Evolutionary conservation across 805 yeast species (phyloP), one percentile per base, ranked within the genome.

Genomic region (Debaryomyces maramus): DNA sequence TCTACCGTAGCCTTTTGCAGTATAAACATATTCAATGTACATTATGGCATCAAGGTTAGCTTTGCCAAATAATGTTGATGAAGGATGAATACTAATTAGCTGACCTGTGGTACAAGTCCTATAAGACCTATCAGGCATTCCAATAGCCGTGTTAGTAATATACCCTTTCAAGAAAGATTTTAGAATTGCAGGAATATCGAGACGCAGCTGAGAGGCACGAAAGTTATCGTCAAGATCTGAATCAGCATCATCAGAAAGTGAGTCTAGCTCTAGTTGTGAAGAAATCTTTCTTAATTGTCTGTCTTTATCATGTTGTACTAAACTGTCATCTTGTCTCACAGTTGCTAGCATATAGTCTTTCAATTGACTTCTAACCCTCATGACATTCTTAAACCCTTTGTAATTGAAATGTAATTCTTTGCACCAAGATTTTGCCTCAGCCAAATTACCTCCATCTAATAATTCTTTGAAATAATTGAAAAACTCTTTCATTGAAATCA

Each of bases 21-120:
- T 93, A 59, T 77, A 91, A 11, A 93, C 97, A 58, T 87, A 90
- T 63, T 93, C 99, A 26, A 89, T 81, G 67, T 88, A 93, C 95
- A 93, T 83, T 39, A 93, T 81, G 1, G 95, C 96, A 49, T 91
- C 96, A 32, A 81, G 72, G 49, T 78, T 77, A 8, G 62, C 39
- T 48, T 77, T 77, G 5, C 97, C 96, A 63, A 91, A 93, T 29
- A 93, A 65, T 60, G 86, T 65, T 0, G 96, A 88, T 0, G 96
- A 85, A 0, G 98, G 98, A 56, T 91, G 98, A 8, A 91, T 80
- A 36, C 93, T 81, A 34, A 91, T 80, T 22, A 87, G 70, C 60
- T 88, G 97, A 18, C 96, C 96, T 1, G 85, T 79, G 20, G 83
- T 68, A 5, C 89, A 83, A 0, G 98, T 89, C 56, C 95, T 73